Evolutionary conservation across 2,329 filamentous ascomycete species (phyloP), one percentile per base, ranked within the genome.

Genomic region (Cytospora schulzeri): DNA sequence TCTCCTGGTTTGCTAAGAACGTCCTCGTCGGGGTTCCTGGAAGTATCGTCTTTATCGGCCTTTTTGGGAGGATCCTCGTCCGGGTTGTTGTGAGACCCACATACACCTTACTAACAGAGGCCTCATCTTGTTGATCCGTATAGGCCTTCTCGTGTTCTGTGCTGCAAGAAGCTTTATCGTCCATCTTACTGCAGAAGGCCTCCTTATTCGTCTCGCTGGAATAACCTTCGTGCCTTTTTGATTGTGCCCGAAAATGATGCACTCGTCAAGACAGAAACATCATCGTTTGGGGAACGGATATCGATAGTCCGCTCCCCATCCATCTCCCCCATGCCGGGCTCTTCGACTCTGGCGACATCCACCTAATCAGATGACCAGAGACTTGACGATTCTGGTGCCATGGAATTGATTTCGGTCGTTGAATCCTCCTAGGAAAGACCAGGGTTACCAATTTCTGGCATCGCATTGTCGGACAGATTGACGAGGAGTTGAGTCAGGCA

Each of bases 401-500:
- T 59, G 31, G 31, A 54, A 28, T 58, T 22, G 45, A 62, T 38
- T 28, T 35, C 52, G 28, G 53, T 26, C 56, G 57, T 56, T 24
- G 52, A 59, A 26, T 63, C 66, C n/a, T 58, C 28, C 66, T 67
- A 67, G 51, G 65, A 67, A 50, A 66, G 41, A 50, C 66, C 66
- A 41, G 67, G 68, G 58, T 73, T 72, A 45, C 71, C 70, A 58
- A 67, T 68, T 58, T 69, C 71, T 29, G 76, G 67, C 60, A 83
- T 88, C 66, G 93, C 90, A 70, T 91, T 94, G 77, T 98, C 95
- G 12, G 92, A 96, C 62, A 99, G 86, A 75, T 98, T 98, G 79
- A 98, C 96, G 66, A 98, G 84, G 11, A 99, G 88, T 78, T 98
- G 95, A n/a, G 93, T 92, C 38, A 99, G 88, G 77, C 95, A 99